A percentile compares a stretch with the other conserved stretches of the same genome.
Conservation (phyloP, 768 basidiomycete species). For the Tricholomella constricta region DNA sequence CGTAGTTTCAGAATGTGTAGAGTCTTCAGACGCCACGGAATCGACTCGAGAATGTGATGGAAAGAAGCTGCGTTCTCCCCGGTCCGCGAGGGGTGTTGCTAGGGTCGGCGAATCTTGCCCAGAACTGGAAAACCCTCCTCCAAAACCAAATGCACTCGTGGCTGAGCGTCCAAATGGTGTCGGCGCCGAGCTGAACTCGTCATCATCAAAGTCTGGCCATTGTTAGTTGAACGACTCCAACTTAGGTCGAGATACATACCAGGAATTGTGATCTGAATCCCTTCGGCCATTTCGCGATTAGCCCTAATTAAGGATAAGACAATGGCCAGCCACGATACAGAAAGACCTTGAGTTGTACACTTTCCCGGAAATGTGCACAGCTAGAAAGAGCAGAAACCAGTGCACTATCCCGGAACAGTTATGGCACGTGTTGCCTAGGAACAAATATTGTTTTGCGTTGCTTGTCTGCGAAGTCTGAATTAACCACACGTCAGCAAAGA, state of each 20-base stretch:
- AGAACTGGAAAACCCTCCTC: constrained; percentile 45
- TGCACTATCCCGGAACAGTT: neutral
- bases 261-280: constrained; percentile 68
- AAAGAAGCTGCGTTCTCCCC: constrained; percentile 63
- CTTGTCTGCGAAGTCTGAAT: constrained; percentile 2
- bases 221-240: constrained; percentile 10
- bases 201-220: constrained; percentile 74
- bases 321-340: constrained; percentile 20
- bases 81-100: constrained; percentile 52
- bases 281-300: constrained; percentile 39
- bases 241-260: constrained; percentile 38
- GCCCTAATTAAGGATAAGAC: constrained; percentile 1
- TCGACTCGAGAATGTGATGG: constrained; percentile 71
- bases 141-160: constrained; percentile 42
- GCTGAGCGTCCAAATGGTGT: constrained; percentile 71
- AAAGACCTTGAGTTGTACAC: constrained; percentile 2
- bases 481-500: constrained; percentile 11
- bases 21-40: constrained; percentile 78
- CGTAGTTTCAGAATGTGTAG: constrained; percentile 59
- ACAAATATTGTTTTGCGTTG: constrained; percentile 9
- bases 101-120: constrained; percentile 70
- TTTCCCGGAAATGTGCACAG: constrained; percentile 17
- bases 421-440: constrained; percentile 15
- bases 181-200: constrained; percentile 61
- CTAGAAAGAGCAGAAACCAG: constrained; percentile 5